A percentile compares a stretch with the other conserved stretches of the same genome.
Evolutionary conservation across 768 basidiomycete genomes (phyloP).

Genomic region (Rhodotorula diobovata): DNA sequence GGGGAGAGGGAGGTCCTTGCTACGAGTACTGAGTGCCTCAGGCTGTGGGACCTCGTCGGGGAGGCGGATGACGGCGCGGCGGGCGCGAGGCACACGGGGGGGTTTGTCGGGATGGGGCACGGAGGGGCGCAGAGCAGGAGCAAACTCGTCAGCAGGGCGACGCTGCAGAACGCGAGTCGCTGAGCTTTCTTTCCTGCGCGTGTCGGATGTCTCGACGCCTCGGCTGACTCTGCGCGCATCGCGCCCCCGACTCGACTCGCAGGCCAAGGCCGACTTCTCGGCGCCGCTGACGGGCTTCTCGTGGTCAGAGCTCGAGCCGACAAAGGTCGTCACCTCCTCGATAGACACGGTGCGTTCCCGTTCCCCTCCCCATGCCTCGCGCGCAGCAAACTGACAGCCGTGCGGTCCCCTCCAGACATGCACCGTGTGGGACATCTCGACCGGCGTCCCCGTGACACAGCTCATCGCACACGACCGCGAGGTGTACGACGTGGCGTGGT

Average conservation of each 20-base stretch:
- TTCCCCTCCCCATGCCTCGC: not conserved
- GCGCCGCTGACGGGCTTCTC: constrained; percentile 95
- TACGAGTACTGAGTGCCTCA: constrained; percentile 85
- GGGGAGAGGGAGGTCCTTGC: constrained; percentile 70
- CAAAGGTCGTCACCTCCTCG: constrained; percentile 89
- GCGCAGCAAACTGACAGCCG: not conserved
- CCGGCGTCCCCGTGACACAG: constrained; percentile 87
- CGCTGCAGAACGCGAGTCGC: constrained; percentile 25
- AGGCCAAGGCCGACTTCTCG: constrained; percentile 86
- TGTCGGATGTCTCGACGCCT: too few relatives aligned
- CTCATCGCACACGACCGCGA: constrained; percentile 86
- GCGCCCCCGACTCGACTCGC: too few relatives aligned
- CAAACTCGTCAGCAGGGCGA: constrained; percentile 31
- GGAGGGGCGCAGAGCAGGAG: constrained; percentile 10
- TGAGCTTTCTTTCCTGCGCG: not conserved
- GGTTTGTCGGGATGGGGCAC: constrained; percentile 16
- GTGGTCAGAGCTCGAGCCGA: constrained; percentile 90
- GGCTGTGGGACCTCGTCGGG: constrained; percentile 81
- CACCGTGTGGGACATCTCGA: constrained; percentile 98
- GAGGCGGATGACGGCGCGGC: constrained; percentile 49
- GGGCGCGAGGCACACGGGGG: constrained; percentile 24
- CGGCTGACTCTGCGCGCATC: too few relatives aligned
- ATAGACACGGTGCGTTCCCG: constrained; percentile 65
- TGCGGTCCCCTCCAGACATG: constrained; percentile 52
- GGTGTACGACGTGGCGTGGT: constrained; percentile 98